Percentiles rank a stretch among this genome's conserved stretches.
phyloP scores from a whole-genome alignment of 495 filamentous ascomycete genomes.

The Pyronema domesticum region DNA sequence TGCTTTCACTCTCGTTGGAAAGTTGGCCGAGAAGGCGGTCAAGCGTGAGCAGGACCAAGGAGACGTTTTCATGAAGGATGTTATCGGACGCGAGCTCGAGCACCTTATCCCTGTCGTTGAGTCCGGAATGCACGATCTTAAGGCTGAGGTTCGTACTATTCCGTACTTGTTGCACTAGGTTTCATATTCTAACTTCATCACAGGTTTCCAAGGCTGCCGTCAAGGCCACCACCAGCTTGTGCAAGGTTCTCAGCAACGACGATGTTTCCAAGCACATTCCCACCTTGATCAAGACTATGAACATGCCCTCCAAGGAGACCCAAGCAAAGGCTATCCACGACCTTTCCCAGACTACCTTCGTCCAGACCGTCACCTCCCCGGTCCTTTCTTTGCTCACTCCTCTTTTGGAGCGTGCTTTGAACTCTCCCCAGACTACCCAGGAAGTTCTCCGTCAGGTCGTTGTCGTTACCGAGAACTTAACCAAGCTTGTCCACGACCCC shows the following conservation, averaged over 20 bases:
- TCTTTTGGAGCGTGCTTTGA: conserved; percentile 79
- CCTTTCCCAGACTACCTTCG: conserved; percentile 95
- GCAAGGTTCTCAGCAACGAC: conserved; percentile 85
- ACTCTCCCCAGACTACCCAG: conserved; percentile 74
- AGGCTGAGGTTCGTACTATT: conserved; percentile 46
- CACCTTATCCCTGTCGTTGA: conserved; percentile 83
- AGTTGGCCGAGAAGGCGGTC: conserved; percentile 84
- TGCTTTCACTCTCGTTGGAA: conserved; percentile 62
- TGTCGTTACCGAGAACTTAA: conserved; percentile 96
- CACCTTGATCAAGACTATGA: conserved; percentile 84
- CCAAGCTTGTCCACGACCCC: conserved; percentile 94
- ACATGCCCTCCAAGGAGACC: conserved; percentile 74
- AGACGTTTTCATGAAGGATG: conserved; percentile 67
- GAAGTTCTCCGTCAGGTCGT: conserved; percentile 91
- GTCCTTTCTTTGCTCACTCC: conserved; percentile 94
- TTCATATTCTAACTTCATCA: background rate
- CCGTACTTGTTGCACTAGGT: background rate
- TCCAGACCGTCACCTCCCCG: conserved; percentile 91
- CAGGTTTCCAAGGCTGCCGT: conserved; percentile 62
- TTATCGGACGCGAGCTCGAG: conserved; percentile 83
- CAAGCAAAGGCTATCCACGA: conserved; percentile 92
- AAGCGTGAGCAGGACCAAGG: conserved; percentile 59
- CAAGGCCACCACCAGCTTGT: conserved; percentile 80
- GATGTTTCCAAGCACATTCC: conserved; percentile 89
- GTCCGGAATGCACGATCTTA: conserved; percentile 88